phyloP scores from a whole-genome alignment of 805 yeast species.

The Candida coleopterorum region DNA sequence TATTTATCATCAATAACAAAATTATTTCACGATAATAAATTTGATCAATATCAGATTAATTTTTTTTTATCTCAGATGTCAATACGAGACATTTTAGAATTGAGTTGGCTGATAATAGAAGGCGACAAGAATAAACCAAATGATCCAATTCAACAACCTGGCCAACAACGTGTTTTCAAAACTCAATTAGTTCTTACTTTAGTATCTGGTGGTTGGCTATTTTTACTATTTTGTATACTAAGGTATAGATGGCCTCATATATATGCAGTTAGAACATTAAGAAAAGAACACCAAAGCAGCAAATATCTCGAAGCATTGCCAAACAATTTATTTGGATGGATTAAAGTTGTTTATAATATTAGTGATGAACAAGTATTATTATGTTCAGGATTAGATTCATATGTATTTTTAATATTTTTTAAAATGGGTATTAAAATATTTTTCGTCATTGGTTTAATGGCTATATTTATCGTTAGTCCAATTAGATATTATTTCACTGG shows the following conservation, averaged over 20 bases:
- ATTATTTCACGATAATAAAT: too few relatives aligned
- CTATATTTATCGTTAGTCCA: conserved; percentile 33
- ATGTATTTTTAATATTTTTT: conserved; percentile 40
- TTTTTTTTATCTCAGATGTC: conserved; percentile 2
- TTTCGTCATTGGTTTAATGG: conserved; percentile 59
- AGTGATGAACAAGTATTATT: conserved; percentile 75
- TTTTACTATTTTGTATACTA: conserved; percentile 45
- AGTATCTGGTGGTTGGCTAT: conserved; percentile 42
- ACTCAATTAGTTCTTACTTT: conserved; percentile 50
- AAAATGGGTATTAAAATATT: conserved; percentile 72
- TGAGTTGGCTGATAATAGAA: conserved; percentile 3
- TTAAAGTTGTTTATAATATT: conserved; percentile 55
- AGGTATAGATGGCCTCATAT: conserved; percentile 54
- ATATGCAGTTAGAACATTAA: conserved; percentile 50
- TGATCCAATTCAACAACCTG: conserved; percentile 11
- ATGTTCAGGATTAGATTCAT: conserved; percentile 91
- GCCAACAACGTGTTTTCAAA: conserved; percentile 49
- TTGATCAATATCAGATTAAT: too few relatives aligned
- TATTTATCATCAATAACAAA: too few relatives aligned
- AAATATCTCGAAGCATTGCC: conserved; percentile 40
- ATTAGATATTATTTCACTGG: conserved; percentile 38
- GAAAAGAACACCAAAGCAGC: conserved; percentile 30
- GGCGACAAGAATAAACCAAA: conserved; percentile 1
- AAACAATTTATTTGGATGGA: conserved; percentile 66
- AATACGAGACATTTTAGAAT: conserved; percentile 1